Evolutionary conservation across 352 stramenopile species (phyloP).

Genomic region (Bremia lactucae): DNA sequence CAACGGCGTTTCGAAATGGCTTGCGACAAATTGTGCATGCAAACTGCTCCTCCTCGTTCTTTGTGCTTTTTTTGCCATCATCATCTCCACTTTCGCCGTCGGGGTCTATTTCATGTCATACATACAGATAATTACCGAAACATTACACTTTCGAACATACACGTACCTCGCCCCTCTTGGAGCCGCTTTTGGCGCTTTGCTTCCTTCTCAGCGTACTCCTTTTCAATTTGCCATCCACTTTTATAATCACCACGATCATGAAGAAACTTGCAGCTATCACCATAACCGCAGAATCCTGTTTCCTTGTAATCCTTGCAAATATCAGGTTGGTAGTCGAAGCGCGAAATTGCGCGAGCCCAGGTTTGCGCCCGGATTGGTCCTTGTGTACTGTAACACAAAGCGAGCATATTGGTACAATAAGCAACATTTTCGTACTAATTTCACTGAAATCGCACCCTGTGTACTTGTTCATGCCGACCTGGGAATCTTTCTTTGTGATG

Average conservation of each 20-base stretch:
- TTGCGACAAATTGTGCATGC: conserved; percentile 93
- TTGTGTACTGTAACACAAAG: conserved; percentile 54
- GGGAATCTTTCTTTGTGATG: conserved; percentile 77
- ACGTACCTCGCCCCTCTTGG: conserved; percentile 31
- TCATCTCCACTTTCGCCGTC: conserved; percentile 56
- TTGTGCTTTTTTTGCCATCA: conserved; percentile 65
- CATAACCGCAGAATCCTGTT: conserved; percentile 98
- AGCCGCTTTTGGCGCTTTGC: conserved; percentile 79
- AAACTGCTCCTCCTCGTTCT: conserved; percentile 80
- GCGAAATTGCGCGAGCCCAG: conserved; percentile 89
- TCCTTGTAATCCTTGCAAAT: conserved; percentile 99
- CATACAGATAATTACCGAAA: too few species aligned
- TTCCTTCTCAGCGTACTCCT: conserved; percentile 91
- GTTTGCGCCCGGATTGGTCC: conserved; percentile 91
- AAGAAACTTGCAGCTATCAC: conserved; percentile 95
- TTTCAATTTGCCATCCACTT: conserved; percentile 95
- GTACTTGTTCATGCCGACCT: conserved; percentile 86
- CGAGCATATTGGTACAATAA: background rate
- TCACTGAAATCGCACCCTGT: conserved; percentile 38
- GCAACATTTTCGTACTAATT: background rate
- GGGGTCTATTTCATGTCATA: conserved; percentile 11
- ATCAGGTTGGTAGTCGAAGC: conserved; percentile 96
- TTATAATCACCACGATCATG: conserved; percentile 98
- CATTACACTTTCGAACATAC: background rate
- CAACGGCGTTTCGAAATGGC: conserved; percentile 89